phyloP scores from a whole-genome alignment of 495 filamentous ascomycete species.

The Talaromyces nanjingensis region DNA sequence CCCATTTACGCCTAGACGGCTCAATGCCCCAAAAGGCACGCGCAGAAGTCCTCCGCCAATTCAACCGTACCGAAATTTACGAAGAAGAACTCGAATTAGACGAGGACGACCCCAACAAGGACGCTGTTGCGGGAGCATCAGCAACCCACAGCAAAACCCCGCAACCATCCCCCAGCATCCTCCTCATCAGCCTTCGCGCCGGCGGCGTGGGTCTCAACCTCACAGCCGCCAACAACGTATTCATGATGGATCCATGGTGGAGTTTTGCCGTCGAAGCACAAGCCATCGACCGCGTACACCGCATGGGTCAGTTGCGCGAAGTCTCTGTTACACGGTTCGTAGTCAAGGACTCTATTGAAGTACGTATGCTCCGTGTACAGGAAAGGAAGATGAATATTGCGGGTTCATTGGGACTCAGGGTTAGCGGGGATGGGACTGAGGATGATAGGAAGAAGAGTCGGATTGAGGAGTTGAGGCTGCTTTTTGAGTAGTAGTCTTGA shows the following conservation, averaged over 20 bases:
- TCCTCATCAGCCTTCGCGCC: slow-evolving; percentile 80
- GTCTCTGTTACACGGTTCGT: slow-evolving; percentile 84
- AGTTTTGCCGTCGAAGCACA: slow-evolving; percentile 94
- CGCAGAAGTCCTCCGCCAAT: slow-evolving; percentile 65
- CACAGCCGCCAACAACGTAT: slow-evolving; percentile 79
- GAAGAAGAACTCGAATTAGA: slow-evolving; percentile 29
- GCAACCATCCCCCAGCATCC: slow-evolving; percentile 34
- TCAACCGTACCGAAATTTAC: slow-evolving; percentile 43
- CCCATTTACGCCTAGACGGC: slow-evolving; percentile 82
- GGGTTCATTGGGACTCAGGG: slow-evolving; percentile 77
- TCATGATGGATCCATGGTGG: slow-evolving; percentile 99
- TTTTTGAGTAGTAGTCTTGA: slow-evolving; percentile 57
- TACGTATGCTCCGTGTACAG: slow-evolving; percentile 88
- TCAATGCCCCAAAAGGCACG: slow-evolving; percentile 81
- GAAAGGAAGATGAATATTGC: slow-evolving; percentile 87
- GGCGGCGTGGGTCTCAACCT: slow-evolving; percentile 93
- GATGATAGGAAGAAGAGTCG: slow-evolving; percentile 86
- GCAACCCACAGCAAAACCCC: slow-evolving; percentile 1
- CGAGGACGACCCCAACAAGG: slow-evolving; percentile 14
- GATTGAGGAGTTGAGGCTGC: slow-evolving; percentile 89
- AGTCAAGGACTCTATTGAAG: slow-evolving; percentile 84
- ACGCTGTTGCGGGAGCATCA: neutral
- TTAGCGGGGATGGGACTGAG: slow-evolving; percentile 57
- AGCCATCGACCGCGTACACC: slow-evolving; percentile 97
- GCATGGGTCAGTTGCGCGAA: slow-evolving; percentile 88